These are phyloP conservation scores for Lasiodiplodia sp. DNA, from an alignment of 2,329 filamentous ascomycete species.

Conservation along the genomic window DNA sequence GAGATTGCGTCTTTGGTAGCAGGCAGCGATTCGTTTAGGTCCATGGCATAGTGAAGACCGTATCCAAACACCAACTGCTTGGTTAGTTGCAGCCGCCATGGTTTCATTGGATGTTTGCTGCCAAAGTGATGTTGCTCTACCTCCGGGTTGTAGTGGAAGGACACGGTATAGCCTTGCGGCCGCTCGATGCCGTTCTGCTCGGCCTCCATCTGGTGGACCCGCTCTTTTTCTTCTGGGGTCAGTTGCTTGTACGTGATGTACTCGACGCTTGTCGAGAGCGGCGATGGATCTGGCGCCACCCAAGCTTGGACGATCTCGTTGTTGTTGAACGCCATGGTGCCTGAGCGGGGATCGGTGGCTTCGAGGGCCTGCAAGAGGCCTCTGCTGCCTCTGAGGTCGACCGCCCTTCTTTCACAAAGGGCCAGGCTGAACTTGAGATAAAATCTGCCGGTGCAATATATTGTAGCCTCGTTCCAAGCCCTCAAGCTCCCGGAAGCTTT, in stretches of 20 bases:
- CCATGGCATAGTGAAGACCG: conserved; percentile 96
- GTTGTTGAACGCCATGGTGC: conserved; percentile 26
- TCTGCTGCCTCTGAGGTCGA: background rate
- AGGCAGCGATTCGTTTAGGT: conserved; percentile 83
- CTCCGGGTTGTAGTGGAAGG: conserved; percentile 92
- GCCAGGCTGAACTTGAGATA: background rate
- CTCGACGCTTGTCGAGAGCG: conserved; percentile 27
- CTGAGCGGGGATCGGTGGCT: background rate
- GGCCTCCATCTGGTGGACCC: conserved; percentile 61
- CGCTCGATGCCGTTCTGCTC: conserved; percentile 73
- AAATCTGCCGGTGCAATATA: background rate
- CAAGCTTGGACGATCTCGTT: conserved; percentile 29
- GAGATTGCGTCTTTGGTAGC: conserved; percentile 89
- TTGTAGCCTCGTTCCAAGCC: background rate
- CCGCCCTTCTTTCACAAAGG: background rate
- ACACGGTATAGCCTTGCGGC: conserved; percentile 88
- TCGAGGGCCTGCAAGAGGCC: conserved; percentile 2
- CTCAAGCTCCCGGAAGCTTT: background rate
- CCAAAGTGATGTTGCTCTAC: conserved; percentile 98
- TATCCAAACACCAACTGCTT: conserved; percentile 95
- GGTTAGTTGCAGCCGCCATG: conserved; percentile 93
- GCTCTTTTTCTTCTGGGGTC: conserved; percentile 27
- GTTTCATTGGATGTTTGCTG: conserved; percentile 97
- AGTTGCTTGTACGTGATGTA: conserved; percentile 24
- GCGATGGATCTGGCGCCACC: conserved; percentile 20